These are phyloP conservation scores for sorghum (Sorghum bicolor) DNA, from an alignment of 176 grass and related monocot genomes.

Conservation along the genomic window Sorghum_bicolor_NCBIv3 NC_012872.2:3753501-3754000, in stretches of 20 bases:
- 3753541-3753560: background rate
- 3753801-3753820: background rate
- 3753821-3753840: background rate
- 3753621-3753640: background rate
- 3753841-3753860: background rate
- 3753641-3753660: background rate
- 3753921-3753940: background rate
- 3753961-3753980: background rate
- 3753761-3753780: background rate
- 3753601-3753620: background rate
- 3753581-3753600: background rate
- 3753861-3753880: background rate
- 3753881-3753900: background rate
- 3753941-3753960: background rate
- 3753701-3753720: conserved; percentile 27
- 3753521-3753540: background rate
- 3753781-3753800: conserved; percentile 22
- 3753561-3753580: background rate
- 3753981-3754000: background rate
- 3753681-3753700: conserved; percentile 12
- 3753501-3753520: background rate
- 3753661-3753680: conserved; percentile 32
- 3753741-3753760: conserved; percentile 17
- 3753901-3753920: background rate
- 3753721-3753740: conserved; percentile 33